Evolutionary conservation across 2,329 filamentous ascomycete species (phyloP), one percentile per base, ranked within the genome.

Genomic region (Clonostachys chloroleuca): DNA sequence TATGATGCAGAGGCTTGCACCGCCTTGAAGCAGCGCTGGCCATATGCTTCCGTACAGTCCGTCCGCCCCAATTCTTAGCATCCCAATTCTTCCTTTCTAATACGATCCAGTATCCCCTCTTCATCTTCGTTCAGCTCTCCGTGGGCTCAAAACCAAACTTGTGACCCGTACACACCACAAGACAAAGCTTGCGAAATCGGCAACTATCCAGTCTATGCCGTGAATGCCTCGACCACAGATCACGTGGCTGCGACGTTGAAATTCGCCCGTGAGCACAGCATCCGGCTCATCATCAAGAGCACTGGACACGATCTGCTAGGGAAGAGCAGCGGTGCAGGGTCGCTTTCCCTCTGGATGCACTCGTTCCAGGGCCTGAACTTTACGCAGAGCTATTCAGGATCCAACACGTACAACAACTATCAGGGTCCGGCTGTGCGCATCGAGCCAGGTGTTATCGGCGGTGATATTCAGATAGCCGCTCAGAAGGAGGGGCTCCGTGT

Each of bases 281-380:
- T 70, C 17, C 65, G 68, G 4, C 54, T 69, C 30, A 59, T 68
- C 10, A 53, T 67, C 35, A 55, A 59, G 14, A 68, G 78, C 60
- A 80, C 75, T 0, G 76, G 74, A 24, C 77, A 80, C 53, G 74
- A 78, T 52, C 78, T 74, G 52, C 62, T 67, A 34, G 84, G 83
- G 37, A 77, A 79, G 37, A 82, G 77, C 0, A 81, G 81, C 0
- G 84, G 83, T n/a, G 75, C 74, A 24, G 82, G 82, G 2, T 69
- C 76, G 1, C 59, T 83, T 3, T 69, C 72, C 4, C 65, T 84
- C 44, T 83, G 81, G 72, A 82, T 73, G 8, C 78, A 82, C 49
- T 60, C 70, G 50, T 69, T 83, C 47, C 75, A 80, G 56, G 63
- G 69, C 18, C 57, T 61, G 63, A 63, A 49, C 42, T 46, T 58